Base-by-base conservation (phyloP, 2,329 filamentous ascomycete genomes). In the Cladosporium sp. region DNA sequence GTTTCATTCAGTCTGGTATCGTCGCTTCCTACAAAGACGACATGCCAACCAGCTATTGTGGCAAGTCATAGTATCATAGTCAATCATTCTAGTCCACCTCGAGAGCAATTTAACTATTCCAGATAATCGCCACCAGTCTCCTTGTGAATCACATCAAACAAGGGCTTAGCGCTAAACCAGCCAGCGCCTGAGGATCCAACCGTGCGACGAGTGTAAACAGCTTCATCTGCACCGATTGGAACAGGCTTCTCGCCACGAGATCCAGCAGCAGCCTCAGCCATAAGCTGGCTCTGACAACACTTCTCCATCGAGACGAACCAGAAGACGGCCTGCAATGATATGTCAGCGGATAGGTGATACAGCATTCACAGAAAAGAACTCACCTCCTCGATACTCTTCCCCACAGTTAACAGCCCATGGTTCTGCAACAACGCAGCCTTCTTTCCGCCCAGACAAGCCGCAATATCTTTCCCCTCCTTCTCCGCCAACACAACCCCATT, bases 141-240 rank as follows among this genome's bases (percentile, higher is more conserved):
- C 68, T 80, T 80, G 65, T 86, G 80, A 61, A 88, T 82, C 39
- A 89, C 73, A 74, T 90, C 87, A 73, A 91, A 91, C 61, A 86
- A 64, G 15, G 88, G 87, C 74, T 85, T 86, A 5, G 85, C 88
- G 64, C 80, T 84, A 68, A 91, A 91, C 78, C 82, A 90, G 0
- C 88, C 88, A 0, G 83, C 85, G 34, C 70, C 66, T 15, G 81
- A 77, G 0, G 77, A 81, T 0, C 88, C 88, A 3, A 90, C 76
- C 0, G 82, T 79, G 71, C 86, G 83, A 65, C 83, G 85, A 0
- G 88, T 91, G 65, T 82, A 88, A 15, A 70, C 75, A 1, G 88
- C 88, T 68, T 91, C 87, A 52, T 84, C 83, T 1, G 88, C 82
- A 8, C 79, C 76, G 64, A 91, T 87, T 71, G 87, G 86, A 28